Evolutionary conservation across 805 yeast species (phyloP).

Genomic region (Sugiyamaella mastotermitis): DNA sequence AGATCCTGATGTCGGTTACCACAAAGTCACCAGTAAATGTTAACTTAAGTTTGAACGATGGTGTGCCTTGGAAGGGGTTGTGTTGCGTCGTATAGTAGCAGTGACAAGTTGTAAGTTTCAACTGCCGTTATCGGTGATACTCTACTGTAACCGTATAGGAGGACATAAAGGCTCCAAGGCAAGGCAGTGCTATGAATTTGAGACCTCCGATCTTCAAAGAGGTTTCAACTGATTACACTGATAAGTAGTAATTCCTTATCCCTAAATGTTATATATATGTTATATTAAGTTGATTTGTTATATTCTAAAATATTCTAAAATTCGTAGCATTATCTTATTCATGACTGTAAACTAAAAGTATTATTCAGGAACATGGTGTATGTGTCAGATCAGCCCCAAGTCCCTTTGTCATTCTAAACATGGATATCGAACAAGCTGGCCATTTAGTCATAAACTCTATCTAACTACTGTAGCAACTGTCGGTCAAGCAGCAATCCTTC

Average conservation of each 20-base stretch:
- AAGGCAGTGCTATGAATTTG: background rate
- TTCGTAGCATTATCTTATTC: background rate
- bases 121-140: background rate
- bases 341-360: no score
- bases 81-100: background rate
- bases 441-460: no score
- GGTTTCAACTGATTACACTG: background rate
- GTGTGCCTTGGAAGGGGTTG: background rate
- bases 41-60: background rate
- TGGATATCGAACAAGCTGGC: no score
- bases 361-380: no score
- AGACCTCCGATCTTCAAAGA: background rate
- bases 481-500: no score
- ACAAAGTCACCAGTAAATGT: background rate
- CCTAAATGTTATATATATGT: background rate
- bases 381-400: no score
- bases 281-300: background rate
- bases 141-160: background rate
- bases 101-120: background rate
- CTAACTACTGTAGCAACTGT: no score
- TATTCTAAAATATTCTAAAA: background rate
- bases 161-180: background rate
- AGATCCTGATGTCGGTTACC: background rate
- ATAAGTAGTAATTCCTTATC: background rate
- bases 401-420: no score